These are phyloP conservation scores for Rubia peregrina DNA, from an alignment of 305 asterid species.

Conservation along the genomic window DNA sequence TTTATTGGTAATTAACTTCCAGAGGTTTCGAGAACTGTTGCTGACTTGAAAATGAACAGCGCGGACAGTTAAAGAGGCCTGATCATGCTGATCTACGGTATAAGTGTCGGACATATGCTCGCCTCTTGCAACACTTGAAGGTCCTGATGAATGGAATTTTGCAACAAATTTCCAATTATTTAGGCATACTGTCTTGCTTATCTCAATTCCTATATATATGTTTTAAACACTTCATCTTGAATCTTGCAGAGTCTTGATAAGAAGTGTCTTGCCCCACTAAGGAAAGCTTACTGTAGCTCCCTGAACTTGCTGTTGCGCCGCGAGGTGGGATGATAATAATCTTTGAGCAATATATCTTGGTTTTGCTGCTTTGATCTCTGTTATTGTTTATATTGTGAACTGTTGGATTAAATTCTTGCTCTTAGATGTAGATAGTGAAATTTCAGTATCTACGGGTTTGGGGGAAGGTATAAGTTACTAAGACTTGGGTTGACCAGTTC, in stretches of 20 bases:
- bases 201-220: slow-evolving; percentile 1
- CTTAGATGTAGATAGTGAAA: not conserved
- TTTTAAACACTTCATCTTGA: not conserved
- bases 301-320: slow-evolving; percentile 93
- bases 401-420: not conserved
- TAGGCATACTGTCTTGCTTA: slow-evolving; percentile 10
- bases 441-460: not conserved
- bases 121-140: slow-evolving; percentile 97
- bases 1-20: slow-evolving; percentile 14
- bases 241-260: slow-evolving; percentile 84
- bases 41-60: slow-evolving; percentile 47
- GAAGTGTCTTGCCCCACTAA: slow-evolving; percentile 78
- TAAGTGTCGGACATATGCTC: slow-evolving; percentile 99
- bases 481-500: not conserved
- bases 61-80: slow-evolving; percentile 98
- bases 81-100: slow-evolving; percentile 98
- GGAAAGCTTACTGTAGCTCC: slow-evolving; percentile 99
- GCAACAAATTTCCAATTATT: slow-evolving; percentile 18
- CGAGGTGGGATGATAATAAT: slow-evolving; percentile 62
- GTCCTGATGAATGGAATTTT: slow-evolving; percentile 30
- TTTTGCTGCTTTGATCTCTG: not conserved
- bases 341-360: slow-evolving; percentile 13
- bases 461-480: not conserved
- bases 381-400: not conserved
- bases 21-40: slow-evolving; percentile 19